These are phyloP conservation scores for Capsella bursapastoris DNA, from an alignment of 345 rosid species.

Conservation along the genomic window DNA sequence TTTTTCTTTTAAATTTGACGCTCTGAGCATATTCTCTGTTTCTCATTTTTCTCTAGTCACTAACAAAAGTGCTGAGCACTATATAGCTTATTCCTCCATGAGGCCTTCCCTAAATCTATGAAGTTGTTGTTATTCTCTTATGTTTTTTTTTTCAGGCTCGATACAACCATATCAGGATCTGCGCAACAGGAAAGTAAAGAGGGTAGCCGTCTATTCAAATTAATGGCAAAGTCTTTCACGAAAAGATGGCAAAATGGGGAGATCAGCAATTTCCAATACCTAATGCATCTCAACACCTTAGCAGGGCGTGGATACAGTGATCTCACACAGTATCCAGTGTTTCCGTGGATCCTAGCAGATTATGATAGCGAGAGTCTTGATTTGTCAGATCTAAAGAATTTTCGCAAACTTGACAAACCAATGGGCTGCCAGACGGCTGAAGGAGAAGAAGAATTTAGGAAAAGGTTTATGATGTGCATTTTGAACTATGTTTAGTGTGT, in stretches of 20 bases:
- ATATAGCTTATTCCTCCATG: slow-evolving; percentile 11
- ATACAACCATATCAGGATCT: slow-evolving; percentile 89
- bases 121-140: slow-evolving; percentile 17
- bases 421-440: slow-evolving; percentile 96
- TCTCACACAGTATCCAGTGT: slow-evolving; percentile 94
- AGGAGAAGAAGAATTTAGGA: slow-evolving; percentile 91
- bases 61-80: background rate
- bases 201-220: slow-evolving; percentile 85
- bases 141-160: slow-evolving; percentile 59
- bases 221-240: slow-evolving; percentile 88
- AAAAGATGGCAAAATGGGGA: slow-evolving; percentile 99
- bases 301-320: slow-evolving; percentile 98
- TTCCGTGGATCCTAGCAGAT: slow-evolving; percentile 95
- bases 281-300: slow-evolving; percentile 96
- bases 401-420: slow-evolving; percentile 86
- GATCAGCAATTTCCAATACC: slow-evolving; percentile 93
- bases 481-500: background rate
- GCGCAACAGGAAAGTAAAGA: slow-evolving; percentile 81
- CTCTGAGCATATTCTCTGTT: background rate
- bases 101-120: slow-evolving; percentile 24
- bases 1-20: background rate
- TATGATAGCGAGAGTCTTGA: slow-evolving; percentile 84
- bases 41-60: background rate
- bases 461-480: slow-evolving; percentile 57
- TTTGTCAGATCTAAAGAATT: slow-evolving; percentile 69